Conservation (phyloP, 495 filamentous ascomycete species). For the Hypomontagnella monticulosa region DNA sequence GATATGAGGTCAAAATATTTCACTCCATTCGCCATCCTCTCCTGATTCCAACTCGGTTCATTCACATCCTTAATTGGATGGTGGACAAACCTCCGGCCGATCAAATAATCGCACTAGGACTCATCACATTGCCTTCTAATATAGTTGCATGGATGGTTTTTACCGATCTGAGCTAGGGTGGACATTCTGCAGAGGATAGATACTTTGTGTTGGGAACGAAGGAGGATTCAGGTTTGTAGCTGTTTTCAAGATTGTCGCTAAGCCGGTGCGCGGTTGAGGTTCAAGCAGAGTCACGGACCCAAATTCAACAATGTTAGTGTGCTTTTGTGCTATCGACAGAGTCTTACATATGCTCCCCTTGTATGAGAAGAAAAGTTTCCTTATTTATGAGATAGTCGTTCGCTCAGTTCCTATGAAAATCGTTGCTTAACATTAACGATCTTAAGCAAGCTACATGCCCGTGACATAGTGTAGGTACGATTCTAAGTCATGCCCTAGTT, state of each 20-base stretch:
- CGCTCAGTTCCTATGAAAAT: conserved; percentile 15
- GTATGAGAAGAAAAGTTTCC: conserved; percentile 44
- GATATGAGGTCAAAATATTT: conserved; percentile 51
- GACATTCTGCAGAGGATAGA: conserved; percentile 46
- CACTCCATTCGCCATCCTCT: conserved; percentile 29
- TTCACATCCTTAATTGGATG: conserved; percentile 34
- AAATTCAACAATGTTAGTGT: conserved; percentile 38
- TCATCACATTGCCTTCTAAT: conserved; percentile 43
- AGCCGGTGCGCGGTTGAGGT: conserved; percentile 18
- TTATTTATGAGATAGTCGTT: conserved; percentile 24
- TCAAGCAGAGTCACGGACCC: conserved; percentile 11
- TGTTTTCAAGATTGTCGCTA: conserved; percentile 30
- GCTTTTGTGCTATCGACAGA: conserved; percentile 40
- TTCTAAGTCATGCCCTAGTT: not conserved
- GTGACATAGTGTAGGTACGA: not conserved
- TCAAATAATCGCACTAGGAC: conserved; percentile 34
- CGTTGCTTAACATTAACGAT: conserved; percentile 15
- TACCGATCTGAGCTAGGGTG: conserved; percentile 44
- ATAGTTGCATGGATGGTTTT: conserved; percentile 46
- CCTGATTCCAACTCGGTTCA: conserved; percentile 32
- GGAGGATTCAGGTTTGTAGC: conserved; percentile 46
- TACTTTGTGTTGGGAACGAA: conserved; percentile 45
- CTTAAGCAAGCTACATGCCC: not conserved
- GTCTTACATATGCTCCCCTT: conserved; percentile 43
- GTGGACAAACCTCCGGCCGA: conserved; percentile 33